Evolutionary conservation across 2,329 filamentous ascomycete genomes (phyloP).

Genomic region (Corinectria fuckeliana): DNA sequence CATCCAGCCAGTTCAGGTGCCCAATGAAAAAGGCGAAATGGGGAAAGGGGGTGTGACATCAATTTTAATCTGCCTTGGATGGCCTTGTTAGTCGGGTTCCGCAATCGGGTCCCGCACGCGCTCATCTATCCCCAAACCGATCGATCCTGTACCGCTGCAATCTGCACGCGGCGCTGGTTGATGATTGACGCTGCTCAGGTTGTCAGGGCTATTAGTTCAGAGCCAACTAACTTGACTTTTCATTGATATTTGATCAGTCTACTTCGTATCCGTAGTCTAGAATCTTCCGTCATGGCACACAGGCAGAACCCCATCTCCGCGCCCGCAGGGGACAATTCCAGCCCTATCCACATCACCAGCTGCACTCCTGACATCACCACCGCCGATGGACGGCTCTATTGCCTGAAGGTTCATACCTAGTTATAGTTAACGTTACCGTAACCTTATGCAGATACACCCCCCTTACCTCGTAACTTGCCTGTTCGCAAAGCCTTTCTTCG

Average conservation of each 20-base stretch:
- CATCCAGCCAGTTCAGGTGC: slow-evolving; percentile 14
- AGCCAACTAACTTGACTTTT: too few relatives aligned
- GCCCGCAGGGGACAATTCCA: too few relatives aligned
- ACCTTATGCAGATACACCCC: not conserved
- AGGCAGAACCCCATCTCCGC: too few relatives aligned
- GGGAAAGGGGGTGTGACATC: slow-evolving; percentile 36
- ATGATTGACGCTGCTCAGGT: not conserved
- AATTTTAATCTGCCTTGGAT: slow-evolving; percentile 36
- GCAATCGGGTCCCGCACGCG: not conserved
- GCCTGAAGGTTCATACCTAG: not conserved
- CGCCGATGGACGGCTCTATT: not conserved
- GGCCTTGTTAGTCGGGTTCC: slow-evolving; percentile 1
- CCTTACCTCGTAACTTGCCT: not conserved
- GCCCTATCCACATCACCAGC: not conserved
- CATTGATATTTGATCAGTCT: too few relatives aligned
- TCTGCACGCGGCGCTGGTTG: not conserved
- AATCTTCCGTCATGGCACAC: too few relatives aligned
- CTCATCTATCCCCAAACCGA: slow-evolving; percentile 1
- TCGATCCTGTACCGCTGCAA: slow-evolving; percentile 1
- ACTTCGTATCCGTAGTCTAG: too few relatives aligned
- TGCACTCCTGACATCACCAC: not conserved
- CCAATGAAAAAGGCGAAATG: slow-evolving; percentile 21
- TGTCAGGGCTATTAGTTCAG: not conserved
- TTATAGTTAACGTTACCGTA: not conserved
- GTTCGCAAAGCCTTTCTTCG: not conserved